Evolutionary conservation across 148 eudicot species (phyloP).

Genomic region (Cornus florida): DNA sequence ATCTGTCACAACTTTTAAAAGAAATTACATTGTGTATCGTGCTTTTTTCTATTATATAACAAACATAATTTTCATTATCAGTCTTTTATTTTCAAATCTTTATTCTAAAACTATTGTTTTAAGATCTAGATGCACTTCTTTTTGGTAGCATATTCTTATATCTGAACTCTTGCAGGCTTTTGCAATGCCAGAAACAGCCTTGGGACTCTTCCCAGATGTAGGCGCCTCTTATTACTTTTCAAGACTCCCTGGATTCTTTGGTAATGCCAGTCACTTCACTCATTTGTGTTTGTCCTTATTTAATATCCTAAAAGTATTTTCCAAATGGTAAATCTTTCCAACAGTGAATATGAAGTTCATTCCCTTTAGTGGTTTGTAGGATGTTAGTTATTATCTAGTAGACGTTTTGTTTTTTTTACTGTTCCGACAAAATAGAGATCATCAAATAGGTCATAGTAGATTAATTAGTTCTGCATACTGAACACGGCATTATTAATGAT

Average conservation of each 20-base stretch:
- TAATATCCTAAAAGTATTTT: conserved; percentile 1
- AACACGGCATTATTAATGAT: no score
- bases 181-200: conserved; percentile 99
- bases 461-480: no score
- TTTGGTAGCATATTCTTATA: not conserved
- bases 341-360: not conserved
- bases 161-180: conserved; percentile 53
- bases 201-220: conserved; percentile 94
- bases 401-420: conserved; percentile 3
- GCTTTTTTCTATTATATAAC: not conserved
- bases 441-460: not conserved
- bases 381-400: not conserved
- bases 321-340: not conserved
- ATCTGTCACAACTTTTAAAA: not conserved
- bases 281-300: not conserved
- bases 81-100: not conserved
- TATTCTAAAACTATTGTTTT: not conserved
- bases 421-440: not conserved
- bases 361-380: not conserved
- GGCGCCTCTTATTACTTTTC: conserved; percentile 91
- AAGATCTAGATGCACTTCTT: not conserved
- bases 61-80: not conserved
- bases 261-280: conserved; percentile 36
- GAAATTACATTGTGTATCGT: not conserved
- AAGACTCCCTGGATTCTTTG: conserved; percentile 93